Evolutionary conservation across 768 basidiomycete genomes (phyloP).

Genomic region (Phylloporus sp.): DNA sequence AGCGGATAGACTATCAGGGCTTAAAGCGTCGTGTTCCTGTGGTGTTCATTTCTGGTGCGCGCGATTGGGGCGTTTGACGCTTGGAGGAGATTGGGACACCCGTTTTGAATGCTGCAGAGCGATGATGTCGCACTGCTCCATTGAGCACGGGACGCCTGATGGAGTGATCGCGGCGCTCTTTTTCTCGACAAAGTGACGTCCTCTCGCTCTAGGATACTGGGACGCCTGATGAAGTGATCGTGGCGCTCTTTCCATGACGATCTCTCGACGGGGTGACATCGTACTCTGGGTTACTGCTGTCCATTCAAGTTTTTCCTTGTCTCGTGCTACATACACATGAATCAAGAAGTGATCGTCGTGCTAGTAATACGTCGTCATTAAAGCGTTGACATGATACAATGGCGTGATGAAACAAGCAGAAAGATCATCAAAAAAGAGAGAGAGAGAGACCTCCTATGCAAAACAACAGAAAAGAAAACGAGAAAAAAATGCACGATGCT

Average conservation of each 20-base stretch:
- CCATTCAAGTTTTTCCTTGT: background rate
- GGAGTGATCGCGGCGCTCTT: conserved; percentile 38
- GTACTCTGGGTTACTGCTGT: background rate
- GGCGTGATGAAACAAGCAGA: conserved; percentile 16
- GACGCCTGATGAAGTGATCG: too few species aligned
- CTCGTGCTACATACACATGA: conserved; percentile 19
- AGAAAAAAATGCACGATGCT: conserved; percentile 9
- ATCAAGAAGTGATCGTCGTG: conserved; percentile 8
- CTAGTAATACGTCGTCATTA: conserved; percentile 17
- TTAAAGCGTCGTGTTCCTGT: conserved; percentile 47
- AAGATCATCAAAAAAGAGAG: too few species aligned
- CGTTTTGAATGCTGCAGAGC: conserved; percentile 33
- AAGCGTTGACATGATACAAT: conserved; percentile 21
- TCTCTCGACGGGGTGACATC: too few species aligned
- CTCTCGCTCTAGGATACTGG: too few species aligned
- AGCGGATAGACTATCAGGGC: too few species aligned
- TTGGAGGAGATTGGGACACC: conserved; percentile 38
- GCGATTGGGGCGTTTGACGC: conserved; percentile 59
- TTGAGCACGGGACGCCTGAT: conserved; percentile 54
- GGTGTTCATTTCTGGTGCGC: conserved; percentile 50
- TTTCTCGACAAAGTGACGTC: conserved; percentile 34
- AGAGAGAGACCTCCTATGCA: conserved; percentile 21
- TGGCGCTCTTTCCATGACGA: too few species aligned
- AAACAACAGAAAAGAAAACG: conserved; percentile 20
- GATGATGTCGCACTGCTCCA: conserved; percentile 53